Conservation (phyloP, 2,329 filamentous ascomycete species). For the Sarocladiaceae sp. region DNA sequence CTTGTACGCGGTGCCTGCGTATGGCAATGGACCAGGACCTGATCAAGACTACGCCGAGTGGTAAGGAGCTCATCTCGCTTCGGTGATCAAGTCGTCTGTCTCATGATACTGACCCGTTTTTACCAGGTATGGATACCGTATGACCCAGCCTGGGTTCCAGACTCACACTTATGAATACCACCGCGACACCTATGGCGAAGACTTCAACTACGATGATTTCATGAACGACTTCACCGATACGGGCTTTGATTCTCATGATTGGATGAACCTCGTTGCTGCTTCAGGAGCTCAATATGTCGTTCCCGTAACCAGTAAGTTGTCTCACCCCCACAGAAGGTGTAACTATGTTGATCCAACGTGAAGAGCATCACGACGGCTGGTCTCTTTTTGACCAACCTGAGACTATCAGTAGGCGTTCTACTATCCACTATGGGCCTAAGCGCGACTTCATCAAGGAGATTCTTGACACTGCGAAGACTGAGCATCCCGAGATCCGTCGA, state of each 20-base stretch:
- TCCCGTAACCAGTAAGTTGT: constrained; percentile 26
- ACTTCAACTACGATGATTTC: constrained; percentile 49
- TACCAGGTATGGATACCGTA: not conserved
- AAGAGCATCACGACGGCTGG: constrained; percentile 40
- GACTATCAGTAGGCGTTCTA: constrained; percentile 29
- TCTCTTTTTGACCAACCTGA: constrained; percentile 30
- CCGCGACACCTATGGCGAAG: constrained; percentile 41
- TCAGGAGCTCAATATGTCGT: constrained; percentile 45
- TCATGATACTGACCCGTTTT: not conserved
- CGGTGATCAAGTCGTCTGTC: not conserved
- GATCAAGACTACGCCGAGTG: constrained; percentile 36
- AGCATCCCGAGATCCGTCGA: constrained; percentile 7
- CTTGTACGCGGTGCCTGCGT: constrained; percentile 47
- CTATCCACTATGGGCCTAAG: constrained; percentile 28
- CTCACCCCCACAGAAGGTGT: not conserved
- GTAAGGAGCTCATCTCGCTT: constrained; percentile 15
- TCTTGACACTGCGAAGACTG: constrained; percentile 22
- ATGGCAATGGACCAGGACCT: constrained; percentile 35
- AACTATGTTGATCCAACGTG: not conserved
- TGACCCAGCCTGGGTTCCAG: not conserved
- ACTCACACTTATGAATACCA: constrained; percentile 36
- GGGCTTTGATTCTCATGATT: constrained; percentile 42
- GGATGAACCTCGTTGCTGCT: constrained; percentile 46
- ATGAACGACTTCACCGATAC: constrained; percentile 46
- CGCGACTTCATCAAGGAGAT: constrained; percentile 28